Percentiles rank a stretch among this genome's conserved stretches.
Conservation (phyloP, 139 green algal genomes). For the Chlorella sorokiniana region DNA sequence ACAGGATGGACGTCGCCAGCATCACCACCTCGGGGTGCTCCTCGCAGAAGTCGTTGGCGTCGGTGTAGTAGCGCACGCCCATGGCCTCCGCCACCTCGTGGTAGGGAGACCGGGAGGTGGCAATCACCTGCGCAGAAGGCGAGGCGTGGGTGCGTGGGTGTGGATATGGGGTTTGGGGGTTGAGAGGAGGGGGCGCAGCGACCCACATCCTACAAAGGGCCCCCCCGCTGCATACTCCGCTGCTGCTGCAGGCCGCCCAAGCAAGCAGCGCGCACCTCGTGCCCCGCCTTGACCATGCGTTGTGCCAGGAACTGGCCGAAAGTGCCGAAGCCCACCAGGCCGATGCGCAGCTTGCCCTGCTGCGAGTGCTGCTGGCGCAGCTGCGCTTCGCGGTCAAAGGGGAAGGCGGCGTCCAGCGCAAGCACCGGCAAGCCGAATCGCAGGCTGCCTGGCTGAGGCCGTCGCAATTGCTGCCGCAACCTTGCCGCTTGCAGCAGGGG, state of each 20-base stretch:
- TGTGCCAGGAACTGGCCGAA: constrained; percentile 98
- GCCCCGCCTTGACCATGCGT: constrained; percentile 80
- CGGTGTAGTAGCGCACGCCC: constrained; percentile 87
- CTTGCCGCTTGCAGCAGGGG: not conserved
- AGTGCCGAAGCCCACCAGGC: constrained; percentile 97
- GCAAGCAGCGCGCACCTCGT: constrained; percentile 53
- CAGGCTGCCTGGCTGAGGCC: no score
- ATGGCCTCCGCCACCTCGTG: constrained; percentile 67
- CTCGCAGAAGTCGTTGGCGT: constrained; percentile 96
- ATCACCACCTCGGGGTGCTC: constrained; percentile 97
- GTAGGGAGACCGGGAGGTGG: constrained; percentile 86
- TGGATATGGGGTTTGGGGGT: not conserved
- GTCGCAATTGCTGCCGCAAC: no score
- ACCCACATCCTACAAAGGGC: not conserved
- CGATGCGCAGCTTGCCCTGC: constrained; percentile 73
- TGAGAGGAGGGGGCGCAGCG: not conserved
- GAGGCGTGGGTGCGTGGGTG: not conserved
- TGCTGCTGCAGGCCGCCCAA: not conserved
- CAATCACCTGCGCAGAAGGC: constrained; percentile 70
- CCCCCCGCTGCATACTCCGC: not conserved
- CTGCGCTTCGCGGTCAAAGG: constrained; percentile 48
- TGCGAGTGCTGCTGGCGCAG: constrained; percentile 6
- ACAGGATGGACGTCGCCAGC: constrained; percentile 91
- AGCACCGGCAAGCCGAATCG: not conserved
- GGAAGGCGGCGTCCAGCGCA: constrained; percentile 61